Percentiles rank a stretch among this genome's conserved stretches.
phyloP scores from a whole-genome alignment of 352 stramenopile species.

The Thalassiosira livingstoniorum region DNA sequence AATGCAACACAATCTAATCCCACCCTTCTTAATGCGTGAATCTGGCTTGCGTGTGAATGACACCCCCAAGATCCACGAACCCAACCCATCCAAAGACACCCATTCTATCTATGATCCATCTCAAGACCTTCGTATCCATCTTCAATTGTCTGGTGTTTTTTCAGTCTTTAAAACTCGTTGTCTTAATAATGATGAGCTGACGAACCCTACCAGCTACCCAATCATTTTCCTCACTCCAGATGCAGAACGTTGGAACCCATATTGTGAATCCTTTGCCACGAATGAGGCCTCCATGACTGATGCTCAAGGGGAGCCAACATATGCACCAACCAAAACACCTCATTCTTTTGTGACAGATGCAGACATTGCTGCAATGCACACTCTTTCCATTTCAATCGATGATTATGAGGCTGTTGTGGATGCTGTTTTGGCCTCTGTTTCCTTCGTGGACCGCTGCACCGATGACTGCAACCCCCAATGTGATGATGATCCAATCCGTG shows the following conservation, averaged over 20 bases:
- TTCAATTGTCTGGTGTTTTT: constrained; percentile 52
- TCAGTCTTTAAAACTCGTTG: constrained; percentile 41
- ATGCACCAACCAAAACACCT: neutral
- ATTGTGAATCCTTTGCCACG: constrained; percentile 7
- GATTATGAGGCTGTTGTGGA: constrained; percentile 3
- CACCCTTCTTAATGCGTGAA: constrained; percentile 58
- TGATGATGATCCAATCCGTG: constrained; percentile 14
- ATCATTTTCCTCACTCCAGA: constrained; percentile 20
- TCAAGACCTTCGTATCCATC: constrained; percentile 44
- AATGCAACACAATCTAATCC: constrained; percentile 65
- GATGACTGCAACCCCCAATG: neutral
- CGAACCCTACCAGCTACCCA: constrained; percentile 12
- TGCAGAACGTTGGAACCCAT: constrained; percentile 20
- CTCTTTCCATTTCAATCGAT: neutral
- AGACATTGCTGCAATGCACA: constrained; percentile 1
- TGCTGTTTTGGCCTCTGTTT: neutral
- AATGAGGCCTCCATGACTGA: constrained; percentile 16
- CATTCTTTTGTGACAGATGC: neutral
- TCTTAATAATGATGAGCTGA: constrained; percentile 34
- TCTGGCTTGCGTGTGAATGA: constrained; percentile 56
- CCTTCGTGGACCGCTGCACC: too few species aligned
- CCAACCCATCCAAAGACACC: neutral
- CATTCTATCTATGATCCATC: constrained; percentile 36
- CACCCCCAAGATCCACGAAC: constrained; percentile 54
- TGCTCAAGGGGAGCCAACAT: neutral